A percentile compares a stretch with the other conserved stretches of the same genome.
Conservation (phyloP, 495 filamentous ascomycete species). For the Tuber microsphaerosporum region DNA sequence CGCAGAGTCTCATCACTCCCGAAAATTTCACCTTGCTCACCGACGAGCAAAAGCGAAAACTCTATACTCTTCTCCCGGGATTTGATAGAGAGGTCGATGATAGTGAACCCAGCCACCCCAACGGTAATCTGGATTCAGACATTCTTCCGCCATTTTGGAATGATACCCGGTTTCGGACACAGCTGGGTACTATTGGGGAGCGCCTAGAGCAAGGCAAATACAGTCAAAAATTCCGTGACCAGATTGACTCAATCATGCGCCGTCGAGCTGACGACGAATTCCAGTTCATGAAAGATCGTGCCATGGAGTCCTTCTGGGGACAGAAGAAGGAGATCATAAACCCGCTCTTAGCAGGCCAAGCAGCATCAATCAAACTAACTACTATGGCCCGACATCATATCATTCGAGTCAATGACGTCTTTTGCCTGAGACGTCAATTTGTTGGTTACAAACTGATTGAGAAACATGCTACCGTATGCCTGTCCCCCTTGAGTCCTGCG, state of each 20-base stretch:
- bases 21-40: not conserved
- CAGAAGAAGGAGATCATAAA: slow-evolving; percentile 51
- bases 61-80: not conserved
- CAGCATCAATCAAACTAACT: slow-evolving; percentile 46
- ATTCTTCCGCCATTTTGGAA: not conserved
- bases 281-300: slow-evolving; percentile 58
- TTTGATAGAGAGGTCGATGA: not conserved
- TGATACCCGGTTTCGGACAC: not conserved
- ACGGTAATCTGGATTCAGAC: not conserved
- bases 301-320: slow-evolving; percentile 66
- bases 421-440: slow-evolving; percentile 35
- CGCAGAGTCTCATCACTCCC: not conserved
- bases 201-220: not conserved
- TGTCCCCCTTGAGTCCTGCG: not conserved
- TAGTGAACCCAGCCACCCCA: not conserved
- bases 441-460: slow-evolving; percentile 12
- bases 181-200: not conserved
- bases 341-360: slow-evolving; percentile 44
- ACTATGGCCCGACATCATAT: slow-evolving; percentile 47
- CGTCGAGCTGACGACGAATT: slow-evolving; percentile 60
- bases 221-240: not conserved
- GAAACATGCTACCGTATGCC: slow-evolving; percentile 25
- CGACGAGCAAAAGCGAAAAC: not conserved
- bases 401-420: slow-evolving; percentile 51
- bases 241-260: not conserved